These are phyloP conservation scores for Eucommia ulmoides DNA, from an alignment of 257 asterid species.

Conservation along the genomic window DNA sequence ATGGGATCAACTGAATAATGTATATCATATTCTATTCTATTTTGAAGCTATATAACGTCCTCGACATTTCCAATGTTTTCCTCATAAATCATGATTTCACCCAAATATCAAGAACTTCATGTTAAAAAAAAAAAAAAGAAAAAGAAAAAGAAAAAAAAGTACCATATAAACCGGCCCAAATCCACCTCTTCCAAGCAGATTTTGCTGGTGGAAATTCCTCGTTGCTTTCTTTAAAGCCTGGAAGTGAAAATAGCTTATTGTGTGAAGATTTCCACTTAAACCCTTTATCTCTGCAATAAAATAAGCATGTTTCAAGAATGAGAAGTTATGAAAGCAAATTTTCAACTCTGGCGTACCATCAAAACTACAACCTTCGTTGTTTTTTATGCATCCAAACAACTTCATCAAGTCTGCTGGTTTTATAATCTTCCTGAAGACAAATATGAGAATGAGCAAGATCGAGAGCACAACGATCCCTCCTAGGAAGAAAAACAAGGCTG, in stretches of 20 bases:
- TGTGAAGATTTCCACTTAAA: conserved; percentile 40
- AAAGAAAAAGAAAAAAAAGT: no score
- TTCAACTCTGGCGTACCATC: background rate
- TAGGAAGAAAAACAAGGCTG: conserved; percentile 33
- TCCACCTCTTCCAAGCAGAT: conserved; percentile 80
- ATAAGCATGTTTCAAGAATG: conserved; percentile 5
- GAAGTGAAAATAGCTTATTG: conserved; percentile 44
- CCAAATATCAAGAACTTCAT: no score
- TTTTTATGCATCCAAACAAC: conserved; percentile 16
- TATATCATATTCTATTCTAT: no score
- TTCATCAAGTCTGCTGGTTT: conserved; percentile 16
- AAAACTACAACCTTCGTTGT: conserved; percentile 25
- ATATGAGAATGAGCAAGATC: conserved; percentile 27
- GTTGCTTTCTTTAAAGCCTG: conserved; percentile 62
- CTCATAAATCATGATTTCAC: no score
- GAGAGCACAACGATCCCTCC: conserved; percentile 42
- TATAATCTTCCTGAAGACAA: conserved; percentile 25
- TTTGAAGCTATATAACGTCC: no score
- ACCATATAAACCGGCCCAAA: conserved; percentile 82
- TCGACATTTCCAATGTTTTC: no score
- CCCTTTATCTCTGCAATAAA: conserved; percentile 33
- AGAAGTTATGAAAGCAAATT: background rate
- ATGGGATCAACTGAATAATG: no score
- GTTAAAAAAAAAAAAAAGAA: no score
- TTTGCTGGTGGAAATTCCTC: conserved; percentile 47